Base-by-base conservation (phyloP, 2,329 filamentous ascomycete species). In the Juglanconis juglandina region DNA sequence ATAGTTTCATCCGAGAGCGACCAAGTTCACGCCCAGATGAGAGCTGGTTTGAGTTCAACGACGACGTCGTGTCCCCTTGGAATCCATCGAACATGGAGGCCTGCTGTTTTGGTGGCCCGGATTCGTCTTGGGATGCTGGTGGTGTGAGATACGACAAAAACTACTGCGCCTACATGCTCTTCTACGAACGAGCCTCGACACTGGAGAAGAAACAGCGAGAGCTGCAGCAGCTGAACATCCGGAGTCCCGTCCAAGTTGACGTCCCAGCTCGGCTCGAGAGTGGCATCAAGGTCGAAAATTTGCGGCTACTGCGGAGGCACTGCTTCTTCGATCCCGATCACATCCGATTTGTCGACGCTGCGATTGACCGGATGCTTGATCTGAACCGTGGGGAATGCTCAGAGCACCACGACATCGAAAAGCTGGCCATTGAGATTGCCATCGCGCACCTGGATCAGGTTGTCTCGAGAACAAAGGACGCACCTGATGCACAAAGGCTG, bases 131-230 rank as follows among this genome's bases (percentile, higher is more conserved):
- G 68, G 76, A 82, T 62, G 69, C 67, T 53, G 74, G 77, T 67
- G 76, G 77, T 62, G 71, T 79, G 17, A 66, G 78, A 0, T 86
- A 82, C 65, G 84, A 87, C 67, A 94, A 93, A 73, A 83, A 84
- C 4, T 88, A 88, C 79, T 98, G 92, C 71, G 95, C 94, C 11
- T 99, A 99, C 73, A 98, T 99, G 91, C 82, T 99, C 8, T 98
- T 99, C 73, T 99, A 99, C 72, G 90, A 97, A 72, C 87, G 95
- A 53, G 84, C 87, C 3, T 87, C 87, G 0, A 84, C 85, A 4
- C 79, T 93, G 59, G 77, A 79, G 17, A 72, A 74, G 14, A 81
- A 84, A 61, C 80, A 84, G 66, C 74, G 80, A 34, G 68, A 73
- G 2, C 75, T 86, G 66, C 70, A 76, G 55, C 65, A 63, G 11